phyloP scores from a whole-genome alignment of 257 asterid genomes.

The Nicotiana obtusifolia region DNA sequence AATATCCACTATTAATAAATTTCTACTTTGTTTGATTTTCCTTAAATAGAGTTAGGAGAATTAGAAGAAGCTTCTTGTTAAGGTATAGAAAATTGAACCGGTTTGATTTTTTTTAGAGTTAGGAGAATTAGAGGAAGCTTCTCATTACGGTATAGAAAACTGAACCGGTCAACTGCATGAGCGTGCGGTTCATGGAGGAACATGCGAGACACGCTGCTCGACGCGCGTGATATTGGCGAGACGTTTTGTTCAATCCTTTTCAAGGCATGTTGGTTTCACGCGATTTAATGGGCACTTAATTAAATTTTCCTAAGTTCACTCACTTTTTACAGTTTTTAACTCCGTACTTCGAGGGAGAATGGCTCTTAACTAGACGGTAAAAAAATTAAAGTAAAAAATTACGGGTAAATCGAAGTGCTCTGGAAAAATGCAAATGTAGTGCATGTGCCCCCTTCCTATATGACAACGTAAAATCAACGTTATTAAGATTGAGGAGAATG shows the following conservation, averaged over 20 bases:
- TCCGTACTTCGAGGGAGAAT: neutral
- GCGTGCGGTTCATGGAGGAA: neutral
- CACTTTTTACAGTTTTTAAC: neutral
- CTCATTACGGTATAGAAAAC: neutral
- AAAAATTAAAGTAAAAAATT: neutral
- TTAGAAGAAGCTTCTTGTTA: neutral
- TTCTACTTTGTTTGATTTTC: no score
- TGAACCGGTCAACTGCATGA: constrained; percentile 2
- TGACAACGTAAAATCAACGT: constrained; percentile 24
- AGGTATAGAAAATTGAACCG: neutral
- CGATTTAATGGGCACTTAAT: no score
- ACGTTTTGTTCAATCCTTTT: no score
- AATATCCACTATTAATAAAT: no score
- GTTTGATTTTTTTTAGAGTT: no score
- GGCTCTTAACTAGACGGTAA: neutral
- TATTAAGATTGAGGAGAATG: constrained; percentile 13
- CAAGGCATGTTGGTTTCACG: no score
- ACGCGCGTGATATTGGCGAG: no score
- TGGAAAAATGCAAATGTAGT: constrained; percentile 7
- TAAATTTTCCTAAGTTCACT: neutral
- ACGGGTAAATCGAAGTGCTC: constrained; percentile 14
- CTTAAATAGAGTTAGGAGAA: no score
- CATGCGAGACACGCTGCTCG: no score
- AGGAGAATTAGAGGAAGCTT: no score
- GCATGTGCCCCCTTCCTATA: constrained; percentile 37